Evolutionary conservation across 2,329 filamentous ascomycete species (phyloP), one percentile per base, ranked within the genome.

Genomic region (Colletotrichum gloeosporioides): DNA sequence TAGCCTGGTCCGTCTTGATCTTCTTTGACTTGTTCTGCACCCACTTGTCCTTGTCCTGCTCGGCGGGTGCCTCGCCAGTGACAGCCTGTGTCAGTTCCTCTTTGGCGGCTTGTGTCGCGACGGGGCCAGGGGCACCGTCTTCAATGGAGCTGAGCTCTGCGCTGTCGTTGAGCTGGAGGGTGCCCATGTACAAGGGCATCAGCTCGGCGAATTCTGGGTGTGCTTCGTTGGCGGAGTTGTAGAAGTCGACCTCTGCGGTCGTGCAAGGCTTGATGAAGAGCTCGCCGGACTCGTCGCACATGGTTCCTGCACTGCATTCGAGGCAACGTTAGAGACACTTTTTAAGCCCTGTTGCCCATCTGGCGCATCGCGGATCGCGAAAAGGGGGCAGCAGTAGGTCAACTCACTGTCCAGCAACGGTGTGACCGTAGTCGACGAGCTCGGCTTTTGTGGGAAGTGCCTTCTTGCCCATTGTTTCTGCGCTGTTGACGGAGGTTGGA

Each of bases 241-340:
- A 99, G 85, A 99, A 99, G 61, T 92, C 90, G 80, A 99, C 92
- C 86, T 99, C 97, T 78, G 93, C 90, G 78, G 92, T 87, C 1
- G 95, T 98, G 85, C 96, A 99, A 22, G 97, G 97, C 86, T 99
- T 99, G 83, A 98, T 95, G 83, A 99, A 95, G 39, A 99, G 89
- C 78, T 94, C 92, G 83, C 97, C 97, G 69, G 95, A 92, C 71
- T 91, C 89, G 82, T 98, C 95, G 82, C 94, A 96, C 80, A 98
- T 91, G 63, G 98, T 96, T 78, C 97, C 97, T 79, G 98, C 96
- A 86, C 96, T 98, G 82, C 62, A 77, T 66, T 55, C 63, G 16
- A 77, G 61, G 18, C 64, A 10, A 39, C 15, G 69, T 75, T 44
- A 75, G 69, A 69, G 16, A 71, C 39, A 39, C 10, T 5, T 18